A percentile compares a stretch with the other conserved stretches of the same genome.
Evolutionary conservation across 805 yeast genomes (phyloP).

Genomic region (Alloascoidea hylecoeti): DNA sequence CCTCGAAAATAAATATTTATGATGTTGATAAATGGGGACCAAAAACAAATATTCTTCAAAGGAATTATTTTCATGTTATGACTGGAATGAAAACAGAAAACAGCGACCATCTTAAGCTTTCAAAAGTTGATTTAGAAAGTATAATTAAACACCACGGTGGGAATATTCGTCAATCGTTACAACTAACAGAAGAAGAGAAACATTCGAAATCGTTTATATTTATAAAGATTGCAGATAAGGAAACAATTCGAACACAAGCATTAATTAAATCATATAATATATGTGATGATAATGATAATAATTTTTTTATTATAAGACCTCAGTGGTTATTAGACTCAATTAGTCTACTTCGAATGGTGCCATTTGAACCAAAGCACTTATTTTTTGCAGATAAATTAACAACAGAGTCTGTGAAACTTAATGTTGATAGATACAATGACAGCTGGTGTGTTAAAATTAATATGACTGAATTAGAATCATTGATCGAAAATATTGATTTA

Average conservation of each 20-base stretch:
- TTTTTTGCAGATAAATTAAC: slow-evolving; percentile 23
- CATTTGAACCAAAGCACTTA: slow-evolving; percentile 49
- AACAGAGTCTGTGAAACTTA: slow-evolving; percentile 13
- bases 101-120: slow-evolving; percentile 7
- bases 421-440: slow-evolving; percentile 50
- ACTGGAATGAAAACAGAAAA: slow-evolving; percentile 5
- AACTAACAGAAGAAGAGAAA: slow-evolving; percentile 13
- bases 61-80: slow-evolving; percentile 5
- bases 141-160: slow-evolving; percentile 16
- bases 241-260: slow-evolving; percentile 15
- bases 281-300: slow-evolving; percentile 18
- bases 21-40: no score
- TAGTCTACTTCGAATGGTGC: slow-evolving; percentile 22
- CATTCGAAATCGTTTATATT: slow-evolving; percentile 22
- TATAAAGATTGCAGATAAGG: slow-evolving; percentile 33
- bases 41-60: slow-evolving; percentile 6
- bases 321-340: slow-evolving; percentile 65
- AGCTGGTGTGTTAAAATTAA: slow-evolving; percentile 29
- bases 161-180: slow-evolving; percentile 8
- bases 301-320: slow-evolving; percentile 48
- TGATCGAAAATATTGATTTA: slow-evolving; percentile 7
- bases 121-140: slow-evolving; percentile 9
- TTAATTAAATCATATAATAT: slow-evolving; percentile 6
- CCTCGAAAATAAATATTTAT: no score
- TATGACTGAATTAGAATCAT: slow-evolving; percentile 10